Evolutionary conservation across 805 yeast genomes (phyloP), one percentile per base, ranked within the genome.

Genomic region (Cyberlindnera xishuangbannaensis): DNA sequence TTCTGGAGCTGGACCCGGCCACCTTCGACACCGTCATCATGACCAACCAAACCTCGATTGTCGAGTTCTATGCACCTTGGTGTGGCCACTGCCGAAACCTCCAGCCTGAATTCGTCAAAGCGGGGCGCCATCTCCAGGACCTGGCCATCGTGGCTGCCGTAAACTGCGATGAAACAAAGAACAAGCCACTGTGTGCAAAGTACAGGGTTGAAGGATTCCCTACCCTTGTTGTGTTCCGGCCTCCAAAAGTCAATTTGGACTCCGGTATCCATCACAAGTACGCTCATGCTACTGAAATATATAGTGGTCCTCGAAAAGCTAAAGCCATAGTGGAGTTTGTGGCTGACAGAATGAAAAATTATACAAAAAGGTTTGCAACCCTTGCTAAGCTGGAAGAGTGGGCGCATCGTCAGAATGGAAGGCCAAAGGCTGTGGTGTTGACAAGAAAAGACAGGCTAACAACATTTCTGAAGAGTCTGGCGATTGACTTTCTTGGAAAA

Each of bases 11-110:
- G 25, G 66, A 69, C 15, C 60, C 77, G 3, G 45, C 64, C 12
- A 78, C 65, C 33, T 87, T 87, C 51, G 76, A 79, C 40, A 70
- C 72, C 36, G 81, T 78, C 30, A 65, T 76, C 27, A 57, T 65
- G 15, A 67, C 94, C 3, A 86, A 86, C 53, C 82, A 85, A 48
- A 82, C 95, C 2, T 60, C 95, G 2, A 61, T 87, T 14, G 87
- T 86, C 15, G 87, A 87, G 62, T 88, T 88, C 58, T 88, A 82
- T 58, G 97, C 97, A 5, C 96, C 97, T 24, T 88, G 97, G 97
- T 90, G 98, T 64, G 96, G 97, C 5, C 86, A 90, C 58, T 90
- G 98, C 60, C 71, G 78, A 48, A 70, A 76, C 37, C 62, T 90
- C 31, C 73, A 76, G 38, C 78, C 82, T 4, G 75, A 74, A 2